phyloP scores from a whole-genome alignment of 495 filamentous ascomycete genomes.

The Aspergillus sclerotiicarbonarius region DNA sequence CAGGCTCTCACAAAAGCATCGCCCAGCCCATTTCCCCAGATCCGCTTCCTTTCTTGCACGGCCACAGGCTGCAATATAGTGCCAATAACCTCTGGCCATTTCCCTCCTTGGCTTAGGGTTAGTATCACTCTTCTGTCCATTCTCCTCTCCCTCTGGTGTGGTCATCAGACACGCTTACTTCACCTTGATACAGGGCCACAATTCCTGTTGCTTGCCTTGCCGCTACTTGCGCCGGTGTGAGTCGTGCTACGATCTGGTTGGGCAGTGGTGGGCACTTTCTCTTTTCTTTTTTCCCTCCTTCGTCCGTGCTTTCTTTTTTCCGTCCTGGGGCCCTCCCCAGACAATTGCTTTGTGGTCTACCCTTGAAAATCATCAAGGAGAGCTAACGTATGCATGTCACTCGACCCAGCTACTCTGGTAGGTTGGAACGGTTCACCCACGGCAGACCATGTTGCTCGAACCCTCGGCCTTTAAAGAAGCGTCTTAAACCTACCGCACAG shows the following conservation, averaged over 20 bases:
- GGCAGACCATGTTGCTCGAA: conserved; percentile 9
- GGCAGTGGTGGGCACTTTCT: conserved; percentile 7
- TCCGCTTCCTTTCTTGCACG: conserved; percentile 15
- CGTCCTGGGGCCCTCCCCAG: conserved; percentile 4
- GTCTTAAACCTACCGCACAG: background rate
- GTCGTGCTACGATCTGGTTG: conserved; percentile 13
- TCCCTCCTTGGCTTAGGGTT: conserved; percentile 8
- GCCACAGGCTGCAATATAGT: conserved; percentile 12
- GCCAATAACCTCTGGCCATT: conserved; percentile 6
- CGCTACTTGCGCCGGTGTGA: conserved; percentile 4
- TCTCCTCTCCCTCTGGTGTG: conserved; percentile 9
- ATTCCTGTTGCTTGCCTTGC: background rate
- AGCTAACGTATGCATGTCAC: conserved; percentile 20
- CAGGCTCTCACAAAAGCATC: conserved; percentile 18
- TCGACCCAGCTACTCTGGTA: conserved; percentile 10
- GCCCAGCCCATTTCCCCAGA: conserved; percentile 22
- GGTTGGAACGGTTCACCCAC: conserved; percentile 8
- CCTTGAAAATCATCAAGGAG: conserved; percentile 1
- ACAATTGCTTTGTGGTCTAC: conserved; percentile 19
- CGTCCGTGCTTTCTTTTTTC: background rate
- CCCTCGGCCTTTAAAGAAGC: background rate
- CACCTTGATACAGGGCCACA: background rate
- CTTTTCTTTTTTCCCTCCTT: conserved; percentile 13
- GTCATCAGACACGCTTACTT: conserved; percentile 12
- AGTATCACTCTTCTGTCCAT: conserved; percentile 7